phyloP scores from a whole-genome alignment of 805 yeast species.

The Alloascoidea africana region DNA sequence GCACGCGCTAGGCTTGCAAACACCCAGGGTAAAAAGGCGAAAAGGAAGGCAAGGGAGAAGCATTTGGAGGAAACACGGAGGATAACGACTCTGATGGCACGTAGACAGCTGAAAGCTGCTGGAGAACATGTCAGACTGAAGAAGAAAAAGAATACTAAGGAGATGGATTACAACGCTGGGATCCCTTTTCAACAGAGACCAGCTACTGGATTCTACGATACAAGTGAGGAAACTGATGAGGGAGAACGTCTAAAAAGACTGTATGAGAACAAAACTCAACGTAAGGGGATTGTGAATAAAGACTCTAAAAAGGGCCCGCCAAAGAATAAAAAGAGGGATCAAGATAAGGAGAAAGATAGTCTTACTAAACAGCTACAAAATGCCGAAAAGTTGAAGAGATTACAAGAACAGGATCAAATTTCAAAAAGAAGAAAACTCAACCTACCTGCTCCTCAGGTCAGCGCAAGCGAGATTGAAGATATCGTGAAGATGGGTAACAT shows the following conservation, averaged over 20 bases:
- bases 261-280: conserved; percentile 20
- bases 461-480: conserved; percentile 16
- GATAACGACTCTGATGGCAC: conserved; percentile 59
- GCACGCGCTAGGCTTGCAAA: conserved; percentile 86
- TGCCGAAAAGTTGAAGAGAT: conserved; percentile 16
- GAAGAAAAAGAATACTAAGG: conserved; percentile 38
- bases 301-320: conserved; percentile 19
- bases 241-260: conserved; percentile 15
- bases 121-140: conserved; percentile 42
- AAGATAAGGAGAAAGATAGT: conserved; percentile 10
- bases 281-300: conserved; percentile 23
- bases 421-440: conserved; percentile 23
- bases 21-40: conserved; percentile 90
- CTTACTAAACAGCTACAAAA: conserved; percentile 12
- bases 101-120: conserved; percentile 71
- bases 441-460: conserved; percentile 20
- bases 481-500: conserved; percentile 14
- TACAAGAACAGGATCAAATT: conserved; percentile 14
- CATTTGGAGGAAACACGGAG: conserved; percentile 66
- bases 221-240: conserved; percentile 34
- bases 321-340: conserved; percentile 16
- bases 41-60: conserved; percentile 75
- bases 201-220: conserved; percentile 52
- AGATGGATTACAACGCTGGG: conserved; percentile 73
- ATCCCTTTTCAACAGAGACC: conserved; percentile 68